Conservation (phyloP, 2,329 filamentous ascomycete species). For the Neofusicoccum sp. region DNA sequence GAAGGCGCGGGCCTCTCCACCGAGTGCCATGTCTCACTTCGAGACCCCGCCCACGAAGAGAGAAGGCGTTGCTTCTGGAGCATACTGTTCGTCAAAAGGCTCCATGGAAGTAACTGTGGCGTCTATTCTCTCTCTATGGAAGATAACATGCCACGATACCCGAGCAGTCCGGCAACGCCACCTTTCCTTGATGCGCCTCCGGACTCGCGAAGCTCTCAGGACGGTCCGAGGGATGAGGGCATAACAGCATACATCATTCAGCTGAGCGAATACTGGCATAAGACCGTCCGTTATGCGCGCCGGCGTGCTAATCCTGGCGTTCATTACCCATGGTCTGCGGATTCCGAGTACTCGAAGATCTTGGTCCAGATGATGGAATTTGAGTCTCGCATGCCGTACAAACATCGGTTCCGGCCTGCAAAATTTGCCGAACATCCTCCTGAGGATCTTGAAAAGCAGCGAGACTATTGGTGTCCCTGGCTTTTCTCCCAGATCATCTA, state of each 20-base stretch:
- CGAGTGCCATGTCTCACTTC: constrained; percentile 27
- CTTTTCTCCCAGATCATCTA: constrained; percentile 54
- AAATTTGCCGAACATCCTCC: constrained; percentile 45
- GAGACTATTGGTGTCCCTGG: constrained; percentile 56
- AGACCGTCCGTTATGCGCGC: constrained; percentile 48
- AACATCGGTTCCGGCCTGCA: constrained; percentile 51
- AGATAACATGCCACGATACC: constrained; percentile 36
- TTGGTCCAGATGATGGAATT: constrained; percentile 52
- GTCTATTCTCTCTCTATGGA: constrained; percentile 37
- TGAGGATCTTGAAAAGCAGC: constrained; percentile 44
- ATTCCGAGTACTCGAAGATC: constrained; percentile 54
- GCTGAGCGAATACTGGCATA: constrained; percentile 50
- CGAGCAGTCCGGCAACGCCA: constrained; percentile 35
- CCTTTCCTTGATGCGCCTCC: constrained; percentile 25
- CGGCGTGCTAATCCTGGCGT: constrained; percentile 44
- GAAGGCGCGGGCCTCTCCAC: constrained; percentile 46
- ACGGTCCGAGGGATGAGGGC: constrained; percentile 32
- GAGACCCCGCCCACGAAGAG: constrained; percentile 27
- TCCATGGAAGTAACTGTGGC: constrained; percentile 29
- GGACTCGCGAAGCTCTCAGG: constrained; percentile 19
- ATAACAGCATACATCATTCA: constrained; percentile 49
- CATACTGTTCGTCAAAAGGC: constrained; percentile 31
- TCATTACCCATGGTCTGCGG: constrained; percentile 49
- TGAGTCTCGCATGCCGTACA: constrained; percentile 51
- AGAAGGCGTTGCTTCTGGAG: constrained; percentile 35